Evolutionary conservation across 2,329 filamentous ascomycete species (phyloP), one percentile per base, ranked within the genome.

Genomic region (Eurotiales sp.): DNA sequence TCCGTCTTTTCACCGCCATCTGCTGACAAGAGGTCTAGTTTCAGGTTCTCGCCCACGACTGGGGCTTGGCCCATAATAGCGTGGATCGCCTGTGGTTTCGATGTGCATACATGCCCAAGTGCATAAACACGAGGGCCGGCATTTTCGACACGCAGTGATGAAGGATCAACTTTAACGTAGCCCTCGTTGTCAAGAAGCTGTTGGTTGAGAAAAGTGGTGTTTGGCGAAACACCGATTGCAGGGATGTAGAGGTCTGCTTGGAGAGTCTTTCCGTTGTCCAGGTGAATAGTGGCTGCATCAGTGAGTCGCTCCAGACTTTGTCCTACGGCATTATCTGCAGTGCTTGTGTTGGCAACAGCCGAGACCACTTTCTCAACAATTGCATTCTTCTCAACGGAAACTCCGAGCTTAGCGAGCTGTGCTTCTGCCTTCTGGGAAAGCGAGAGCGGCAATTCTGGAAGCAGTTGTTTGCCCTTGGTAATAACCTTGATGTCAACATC

Each of bases 161-260:
- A 57, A 0, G 61, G 3, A 45, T 72, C 68, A 2, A 70, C 72
- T 2, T 68, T 55, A 47, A 77, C 59, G 3, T 72, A 68, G 1
- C 72, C 70, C 44, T 75, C 70, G 0, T 57, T 3, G 0, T 56
- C 55, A 1, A 72, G 61, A 0, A 75, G 61, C 0, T 51, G 22
- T 7, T 51, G 41, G 8, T 65, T 44, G 2, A 76, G 42, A 51
- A 76, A 78, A 0, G 23, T 15, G 1, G 72, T 75, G 46, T 77
- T 78, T 3, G 74, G 66, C 7, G 21, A 59, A 3, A 64, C 67
- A 1, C 77, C 77, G 1, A 61, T 70, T 2, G 73, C 72, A 0
- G 76, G 73, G 36, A 80, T 77, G 56, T 77, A 79, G 0, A 80
- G 46, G 48, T 80, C 77, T 0, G 74, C 69, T 2, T 68, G 58